Evolutionary conservation across 1,284 basidiomycete species (phyloP).

Genomic region (Singerocomus inundabilis): DNA sequence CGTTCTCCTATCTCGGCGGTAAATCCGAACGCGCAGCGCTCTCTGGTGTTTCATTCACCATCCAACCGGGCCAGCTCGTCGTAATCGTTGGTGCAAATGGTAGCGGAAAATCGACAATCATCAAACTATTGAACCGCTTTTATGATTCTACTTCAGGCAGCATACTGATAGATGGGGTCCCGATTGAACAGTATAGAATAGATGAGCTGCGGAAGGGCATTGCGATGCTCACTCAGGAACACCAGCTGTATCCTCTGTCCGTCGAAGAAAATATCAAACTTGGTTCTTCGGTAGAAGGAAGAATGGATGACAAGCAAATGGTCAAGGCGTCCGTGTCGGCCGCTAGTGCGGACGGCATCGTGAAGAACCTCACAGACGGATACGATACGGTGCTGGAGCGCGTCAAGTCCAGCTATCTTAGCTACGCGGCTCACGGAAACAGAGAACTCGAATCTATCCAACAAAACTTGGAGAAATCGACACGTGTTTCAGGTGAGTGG

Average conservation of each 20-base stretch:
- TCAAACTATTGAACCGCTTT: constrained; percentile 77
- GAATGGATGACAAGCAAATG: constrained; percentile 26
- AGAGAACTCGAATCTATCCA: constrained; percentile 36
- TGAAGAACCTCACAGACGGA: constrained; percentile 23
- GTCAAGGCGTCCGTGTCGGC: constrained; percentile 37
- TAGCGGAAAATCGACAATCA: constrained; percentile 86
- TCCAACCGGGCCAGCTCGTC: constrained; percentile 46
- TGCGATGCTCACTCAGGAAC: constrained; percentile 82
- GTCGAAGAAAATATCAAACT: constrained; percentile 81
- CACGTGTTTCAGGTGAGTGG: constrained; percentile 34
- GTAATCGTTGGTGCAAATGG: constrained; percentile 83
- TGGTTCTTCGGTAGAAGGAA: constrained; percentile 35
- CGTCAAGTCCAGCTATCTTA: constrained; percentile 18
- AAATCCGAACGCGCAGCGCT: constrained; percentile 41
- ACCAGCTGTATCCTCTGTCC: constrained; percentile 81
- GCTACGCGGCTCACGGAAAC: constrained; percentile 33
- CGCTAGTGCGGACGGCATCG: constrained; percentile 39
- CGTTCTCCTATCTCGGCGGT: constrained; percentile 46
- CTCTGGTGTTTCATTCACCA: constrained; percentile 40
- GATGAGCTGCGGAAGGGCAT: constrained; percentile 74
- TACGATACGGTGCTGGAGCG: constrained; percentile 37
- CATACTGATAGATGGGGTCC: constrained; percentile 55
- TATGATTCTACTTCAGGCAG: constrained; percentile 73
- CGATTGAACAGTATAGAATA: constrained; percentile 59
- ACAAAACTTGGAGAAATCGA: constrained; percentile 34